Percentiles rank a stretch among this genome's conserved stretches.
These are phyloP conservation scores for Aspergillus quadricinctus DNA, from an alignment of 2,329 filamentous ascomycete species.

Conservation along the genomic window DNA sequence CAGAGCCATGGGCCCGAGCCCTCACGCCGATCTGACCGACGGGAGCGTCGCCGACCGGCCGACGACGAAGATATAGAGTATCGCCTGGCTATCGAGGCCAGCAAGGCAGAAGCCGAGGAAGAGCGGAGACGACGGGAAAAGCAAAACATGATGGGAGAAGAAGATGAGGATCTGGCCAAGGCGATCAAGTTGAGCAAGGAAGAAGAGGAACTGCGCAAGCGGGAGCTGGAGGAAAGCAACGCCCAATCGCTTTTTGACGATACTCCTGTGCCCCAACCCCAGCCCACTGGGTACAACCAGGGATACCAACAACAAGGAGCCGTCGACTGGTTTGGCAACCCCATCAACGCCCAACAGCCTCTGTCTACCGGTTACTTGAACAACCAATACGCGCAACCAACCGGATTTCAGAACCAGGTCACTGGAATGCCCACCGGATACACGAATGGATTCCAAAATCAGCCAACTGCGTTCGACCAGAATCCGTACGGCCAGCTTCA, in stretches of 20 bases:
- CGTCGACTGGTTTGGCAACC: constrained; percentile 97
- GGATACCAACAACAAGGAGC: constrained; percentile 95
- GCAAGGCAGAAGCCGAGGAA: constrained; percentile 91
- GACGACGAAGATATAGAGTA: constrained; percentile 91
- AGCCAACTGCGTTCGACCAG: constrained; percentile 66
- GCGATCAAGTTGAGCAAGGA: constrained; percentile 94
- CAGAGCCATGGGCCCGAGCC: constrained; percentile 41
- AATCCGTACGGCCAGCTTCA: constrained; percentile 40
- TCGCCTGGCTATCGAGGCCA: constrained; percentile 84
- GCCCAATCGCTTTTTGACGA: constrained; percentile 87
- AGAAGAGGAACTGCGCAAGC: constrained; percentile 76
- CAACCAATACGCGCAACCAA: constrained; percentile 70
- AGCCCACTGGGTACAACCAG: constrained; percentile 88
- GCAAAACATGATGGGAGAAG: constrained; percentile 56
- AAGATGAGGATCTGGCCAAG: constrained; percentile 88
- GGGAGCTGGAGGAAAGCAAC: constrained; percentile 82
- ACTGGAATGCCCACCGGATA: constrained; percentile 68
- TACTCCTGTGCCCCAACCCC: constrained; percentile 62
- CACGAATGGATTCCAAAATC: constrained; percentile 62
- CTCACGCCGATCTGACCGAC: constrained; percentile 38
- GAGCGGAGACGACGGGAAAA: constrained; percentile 69
- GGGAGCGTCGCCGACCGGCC: constrained; percentile 47
- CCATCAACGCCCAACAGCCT: constrained; percentile 71
- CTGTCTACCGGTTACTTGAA: constrained; percentile 66
- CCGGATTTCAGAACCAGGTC: constrained; percentile 60